Base-by-base conservation (phyloP, 2,329 filamentous ascomycete species). In the Tolypocladium nubicola region DNA sequence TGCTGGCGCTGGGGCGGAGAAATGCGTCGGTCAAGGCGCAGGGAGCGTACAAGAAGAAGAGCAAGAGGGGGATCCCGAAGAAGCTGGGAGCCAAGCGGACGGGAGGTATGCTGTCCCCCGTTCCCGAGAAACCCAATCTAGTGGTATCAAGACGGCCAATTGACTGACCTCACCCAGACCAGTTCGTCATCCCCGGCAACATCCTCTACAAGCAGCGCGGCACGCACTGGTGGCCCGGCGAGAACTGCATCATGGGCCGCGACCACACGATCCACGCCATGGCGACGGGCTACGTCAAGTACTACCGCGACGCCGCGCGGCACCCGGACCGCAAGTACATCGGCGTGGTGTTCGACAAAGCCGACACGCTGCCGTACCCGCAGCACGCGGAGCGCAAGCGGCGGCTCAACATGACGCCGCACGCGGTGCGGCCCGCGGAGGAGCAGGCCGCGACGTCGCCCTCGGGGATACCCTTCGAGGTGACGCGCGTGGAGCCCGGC, bases 171-270 rank as follows among this genome's bases (percentile, higher is more conserved):
- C 19, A 9, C 35, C 35, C 68, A 92, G 88, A 93, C 70, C 88
- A 97, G 77, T 96, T 87, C 72, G 94, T 99, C 40, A 88, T 96
- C 58, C 88, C 92, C 5, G 94, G 94, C 56, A 97, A 96, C 78
- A 99, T 99, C 74, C 89, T 99, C 75, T 99, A 94, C 83, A 91
- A 90, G 71, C 94, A 99, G 75, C 87, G 93, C 67, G 94, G 94
- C 66, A 95, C 94, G 4, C 83, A 86, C 67, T 99, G 94, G 94
- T 93, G 87, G 71, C 88, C 94, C 1, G 94, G 94, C 67, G 94
- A 97, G 71, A 97, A 99, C 75, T 90, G 89, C 73, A 89, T 86
- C 66, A 93, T 97, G 79, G 94, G 94, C 54, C 88, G 94, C 60
- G 92, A 99, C 73, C 94, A 97, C 78, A 97, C 93, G 54, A 95